A percentile compares a stretch with the other conserved stretches of the same genome.
These are phyloP conservation scores for Garcia nutans DNA, from an alignment of 345 rosid species.

Conservation along the genomic window DNA sequence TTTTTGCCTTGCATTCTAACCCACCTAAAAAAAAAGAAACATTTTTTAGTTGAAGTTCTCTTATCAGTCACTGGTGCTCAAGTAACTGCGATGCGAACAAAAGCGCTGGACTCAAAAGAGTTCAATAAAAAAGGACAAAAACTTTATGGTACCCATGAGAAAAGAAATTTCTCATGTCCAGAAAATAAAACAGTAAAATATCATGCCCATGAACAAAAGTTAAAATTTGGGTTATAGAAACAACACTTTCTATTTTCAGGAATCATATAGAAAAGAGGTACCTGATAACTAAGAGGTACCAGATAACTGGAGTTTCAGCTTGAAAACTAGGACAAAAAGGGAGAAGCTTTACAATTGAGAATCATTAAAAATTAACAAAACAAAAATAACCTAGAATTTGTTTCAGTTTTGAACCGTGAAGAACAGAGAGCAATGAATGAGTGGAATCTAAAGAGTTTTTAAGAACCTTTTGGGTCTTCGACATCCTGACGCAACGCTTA, in stretches of 20 bases:
- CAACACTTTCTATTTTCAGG: too few relatives aligned
- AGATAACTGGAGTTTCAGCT: neutral
- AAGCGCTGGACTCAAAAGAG: neutral
- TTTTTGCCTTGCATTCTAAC: constrained; percentile 5
- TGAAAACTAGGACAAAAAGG: neutral
- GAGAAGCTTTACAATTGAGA: neutral
- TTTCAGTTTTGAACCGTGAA: neutral
- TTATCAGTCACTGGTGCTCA: neutral
- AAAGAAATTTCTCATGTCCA: neutral
- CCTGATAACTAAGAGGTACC: neutral
- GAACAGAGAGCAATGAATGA: neutral
- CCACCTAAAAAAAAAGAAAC: neutral
- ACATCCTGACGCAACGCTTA: too few relatives aligned
- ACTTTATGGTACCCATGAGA: too few relatives aligned
- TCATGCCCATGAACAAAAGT: too few relatives aligned
- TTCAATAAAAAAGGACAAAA: too few relatives aligned
- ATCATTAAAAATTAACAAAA: neutral
- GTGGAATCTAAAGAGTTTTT: neutral
- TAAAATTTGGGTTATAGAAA: too few relatives aligned
- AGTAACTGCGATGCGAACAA: neutral
- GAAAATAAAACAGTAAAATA: neutral
- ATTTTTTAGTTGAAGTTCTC: neutral
- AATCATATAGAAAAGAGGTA: too few relatives aligned
- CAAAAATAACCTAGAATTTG: neutral
- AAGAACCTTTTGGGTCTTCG: neutral